Conservation (phyloP, 2,329 filamentous ascomycete genomes). For the Truncatella angustata region DNA sequence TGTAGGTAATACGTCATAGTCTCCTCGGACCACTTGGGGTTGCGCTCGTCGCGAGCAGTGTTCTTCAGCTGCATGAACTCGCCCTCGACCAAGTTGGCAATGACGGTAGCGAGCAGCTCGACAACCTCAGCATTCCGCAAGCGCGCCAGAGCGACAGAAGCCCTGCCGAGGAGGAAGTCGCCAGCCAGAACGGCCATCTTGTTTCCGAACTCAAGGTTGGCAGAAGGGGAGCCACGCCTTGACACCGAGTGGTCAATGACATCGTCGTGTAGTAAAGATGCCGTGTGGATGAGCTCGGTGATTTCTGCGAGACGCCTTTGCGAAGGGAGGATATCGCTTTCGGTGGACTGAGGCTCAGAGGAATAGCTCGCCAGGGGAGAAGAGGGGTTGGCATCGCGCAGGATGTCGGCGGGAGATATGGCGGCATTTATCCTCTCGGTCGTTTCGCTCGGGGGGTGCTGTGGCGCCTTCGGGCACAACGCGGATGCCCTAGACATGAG, state of each 20-base stretch:
- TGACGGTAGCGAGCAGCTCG: conserved; percentile 91
- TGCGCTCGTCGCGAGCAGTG: conserved; percentile 81
- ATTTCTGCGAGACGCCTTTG: conserved; percentile 94
- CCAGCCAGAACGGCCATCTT: conserved; percentile 98
- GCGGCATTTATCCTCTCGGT: conserved; percentile 49
- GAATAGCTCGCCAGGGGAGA: conserved; percentile 51
- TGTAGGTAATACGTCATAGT: conserved; percentile 91
- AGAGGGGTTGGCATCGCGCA: conserved; percentile 81
- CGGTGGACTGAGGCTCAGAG: conserved; percentile 43
- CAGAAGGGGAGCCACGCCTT: conserved; percentile 79
- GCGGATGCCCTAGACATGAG: conserved; percentile 94
- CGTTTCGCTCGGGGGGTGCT: conserved; percentile 38
- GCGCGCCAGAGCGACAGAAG: conserved; percentile 88
- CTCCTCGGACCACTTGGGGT: conserved; percentile 83
- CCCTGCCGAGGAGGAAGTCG: conserved; percentile 91
- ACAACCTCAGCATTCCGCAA: conserved; percentile 91
- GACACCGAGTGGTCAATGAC: conserved; percentile 92
- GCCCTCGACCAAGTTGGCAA: conserved; percentile 95
- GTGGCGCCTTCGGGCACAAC: conserved; percentile 61
- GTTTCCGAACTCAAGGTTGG: conserved; percentile 95
- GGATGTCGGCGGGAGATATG: conserved; percentile 54
- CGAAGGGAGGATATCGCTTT: conserved; percentile 79
- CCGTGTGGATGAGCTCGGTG: conserved; percentile 95
- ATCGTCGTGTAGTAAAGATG: conserved; percentile 94
- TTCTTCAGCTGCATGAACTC: conserved; percentile 99